Base-by-base conservation (phyloP, 805 yeast species). In the Candida mattraensis region DNA sequence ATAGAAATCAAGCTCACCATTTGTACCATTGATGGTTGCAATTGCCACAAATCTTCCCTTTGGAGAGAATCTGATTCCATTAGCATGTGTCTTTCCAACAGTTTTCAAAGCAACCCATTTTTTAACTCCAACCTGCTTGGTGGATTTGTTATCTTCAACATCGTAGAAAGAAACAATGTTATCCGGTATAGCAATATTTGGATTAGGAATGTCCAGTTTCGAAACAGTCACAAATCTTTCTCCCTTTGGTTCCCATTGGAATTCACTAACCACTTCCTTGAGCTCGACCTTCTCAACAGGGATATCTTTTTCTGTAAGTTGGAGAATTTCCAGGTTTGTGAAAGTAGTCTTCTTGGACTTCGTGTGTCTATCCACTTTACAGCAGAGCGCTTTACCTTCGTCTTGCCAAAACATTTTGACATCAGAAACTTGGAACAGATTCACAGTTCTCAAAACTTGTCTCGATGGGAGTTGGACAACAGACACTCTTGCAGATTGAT, bases 201-300 rank as follows among this genome's bases (percentile, higher is more conserved):
- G 68, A 54, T 63, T 66, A 6, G 61, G 47, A 45, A 66, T 70
- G 44, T 76, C 82, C 36, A 66, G 54, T 56, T 82, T 73, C 15
- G 93, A 78, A 52, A 91, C 80, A 33, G 83, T 76, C 42, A 84
- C 81, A 52, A 93, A 89, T 60, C 96, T 76, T 59, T 87, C 91
- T 23, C 91, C 82, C 48, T 72, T 77, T 54, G 99, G 96, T 69
- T 94, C 99, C 98, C 98, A 93, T 37, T 87, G 89, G 65, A 93
- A 84, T 61, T 82, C 83, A 36, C 84, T 65, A 27, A 88, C 91
- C 39, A 86, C 81, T 44, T 93, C 96, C 65, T 87, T 87, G 58
- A 89, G 74, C 66, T 93, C 99, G 50, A 93, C 72, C 51, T 87
- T 91, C 60, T 89, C 97, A 42, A 89, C 95, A 20, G 99, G 98